Conservation (phyloP, 495 filamentous ascomycete species). For the Aspergillus coremiiformis region DNA sequence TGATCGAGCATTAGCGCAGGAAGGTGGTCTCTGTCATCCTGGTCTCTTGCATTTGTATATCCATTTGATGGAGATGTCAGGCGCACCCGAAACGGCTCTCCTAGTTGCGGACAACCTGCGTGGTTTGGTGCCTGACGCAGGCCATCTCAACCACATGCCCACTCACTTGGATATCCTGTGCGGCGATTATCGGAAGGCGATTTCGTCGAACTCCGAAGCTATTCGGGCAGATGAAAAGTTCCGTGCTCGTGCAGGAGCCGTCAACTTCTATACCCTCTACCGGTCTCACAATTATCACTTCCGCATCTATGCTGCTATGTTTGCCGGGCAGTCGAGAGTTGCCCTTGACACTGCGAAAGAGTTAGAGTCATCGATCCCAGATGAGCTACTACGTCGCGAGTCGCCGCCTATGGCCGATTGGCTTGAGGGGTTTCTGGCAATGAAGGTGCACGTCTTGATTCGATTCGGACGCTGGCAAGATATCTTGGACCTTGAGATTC, state of each 20-base stretch:
- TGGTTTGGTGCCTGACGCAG: slow-evolving; percentile 55
- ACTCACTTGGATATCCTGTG: slow-evolving; percentile 60
- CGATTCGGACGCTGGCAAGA: slow-evolving; percentile 62
- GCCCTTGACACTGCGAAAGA: slow-evolving; percentile 47
- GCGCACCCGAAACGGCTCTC: slow-evolving; percentile 50
- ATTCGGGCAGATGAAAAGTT: slow-evolving; percentile 56
- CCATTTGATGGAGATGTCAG: slow-evolving; percentile 69
- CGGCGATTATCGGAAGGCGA: slow-evolving; percentile 56
- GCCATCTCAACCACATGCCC: slow-evolving; percentile 70
- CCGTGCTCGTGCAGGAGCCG: slow-evolving; percentile 39
- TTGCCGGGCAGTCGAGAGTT: slow-evolving; percentile 49
- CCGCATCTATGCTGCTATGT: slow-evolving; percentile 65
- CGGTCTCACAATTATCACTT: slow-evolving; percentile 61
- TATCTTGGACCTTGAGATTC: slow-evolving; percentile 42
- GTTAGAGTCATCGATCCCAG: slow-evolving; percentile 49
- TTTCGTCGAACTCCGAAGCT: slow-evolving; percentile 56
- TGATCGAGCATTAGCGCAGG: slow-evolving; percentile 41
- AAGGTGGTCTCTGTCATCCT: slow-evolving; percentile 44
- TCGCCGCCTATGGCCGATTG: slow-evolving; percentile 68
- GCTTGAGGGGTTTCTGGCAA: slow-evolving; percentile 57
- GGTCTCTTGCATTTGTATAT: slow-evolving; percentile 65
- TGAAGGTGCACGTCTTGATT: slow-evolving; percentile 56
- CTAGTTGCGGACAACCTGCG: slow-evolving; percentile 51
- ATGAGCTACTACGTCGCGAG: slow-evolving; percentile 50
- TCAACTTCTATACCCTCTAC: slow-evolving; percentile 64